phyloP scores from a whole-genome alignment of 1,284 basidiomycete genomes.

The Sphaerobolus stellatus region DNA sequence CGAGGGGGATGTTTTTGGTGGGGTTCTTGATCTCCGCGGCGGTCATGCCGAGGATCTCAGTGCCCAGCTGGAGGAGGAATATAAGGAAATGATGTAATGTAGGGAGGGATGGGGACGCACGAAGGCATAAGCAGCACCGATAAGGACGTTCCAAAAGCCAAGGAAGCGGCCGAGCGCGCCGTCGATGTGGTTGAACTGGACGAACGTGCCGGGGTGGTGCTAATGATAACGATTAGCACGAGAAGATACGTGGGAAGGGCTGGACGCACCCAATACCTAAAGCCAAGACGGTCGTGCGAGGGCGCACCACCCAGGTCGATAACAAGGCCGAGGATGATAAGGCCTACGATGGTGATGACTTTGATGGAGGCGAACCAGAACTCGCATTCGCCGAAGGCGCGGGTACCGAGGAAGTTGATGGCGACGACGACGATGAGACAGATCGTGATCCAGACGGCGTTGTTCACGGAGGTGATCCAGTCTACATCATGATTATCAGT shows the following conservation, averaged over 20 bases:
- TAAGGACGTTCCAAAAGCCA: conserved; percentile 58
- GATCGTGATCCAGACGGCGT: conserved; percentile 48
- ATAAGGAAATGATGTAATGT: neutral
- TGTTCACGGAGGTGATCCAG: neutral
- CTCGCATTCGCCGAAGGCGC: conserved; percentile 62
- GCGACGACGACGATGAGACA: conserved; percentile 50
- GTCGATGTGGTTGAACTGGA: conserved; percentile 1
- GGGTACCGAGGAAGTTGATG: conserved; percentile 54
- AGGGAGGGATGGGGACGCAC: too few relatives aligned
- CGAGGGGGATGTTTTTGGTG: conserved; percentile 55
- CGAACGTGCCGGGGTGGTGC: neutral
- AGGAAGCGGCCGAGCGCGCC: conserved; percentile 37
- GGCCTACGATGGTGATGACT: conserved; percentile 53
- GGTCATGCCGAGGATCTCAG: conserved; percentile 33
- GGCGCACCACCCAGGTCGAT: conserved; percentile 71
- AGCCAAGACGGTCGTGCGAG: conserved; percentile 57
- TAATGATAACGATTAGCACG: neutral
- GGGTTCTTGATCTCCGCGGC: conserved; percentile 52
- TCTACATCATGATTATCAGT: neutral
- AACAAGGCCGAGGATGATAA: conserved; percentile 57
- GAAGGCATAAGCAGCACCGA: conserved; percentile 46
- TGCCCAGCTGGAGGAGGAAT: neutral
- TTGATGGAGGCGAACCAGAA: conserved; percentile 56
- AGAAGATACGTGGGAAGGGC: conserved; percentile 42
- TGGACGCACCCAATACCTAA: conserved; percentile 53